Evolutionary conservation across 345 rosid species (phyloP).

Genomic region (Euphorbia lathyris): DNA sequence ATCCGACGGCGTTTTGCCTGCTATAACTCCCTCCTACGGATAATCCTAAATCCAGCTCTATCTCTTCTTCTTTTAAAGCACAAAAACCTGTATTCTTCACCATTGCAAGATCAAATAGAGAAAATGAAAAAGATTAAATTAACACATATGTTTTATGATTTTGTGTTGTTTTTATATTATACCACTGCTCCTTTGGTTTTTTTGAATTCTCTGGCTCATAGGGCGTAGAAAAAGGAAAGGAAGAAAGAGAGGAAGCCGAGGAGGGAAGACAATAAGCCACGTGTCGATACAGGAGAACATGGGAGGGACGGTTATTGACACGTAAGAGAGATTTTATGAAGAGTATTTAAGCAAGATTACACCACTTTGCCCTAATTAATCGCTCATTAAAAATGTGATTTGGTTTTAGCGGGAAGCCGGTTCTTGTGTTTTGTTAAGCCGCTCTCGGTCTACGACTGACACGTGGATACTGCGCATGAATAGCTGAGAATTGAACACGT

Average conservation of each 20-base stretch:
- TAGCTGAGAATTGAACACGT: constrained; percentile 9
- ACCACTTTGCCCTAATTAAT: constrained; percentile 35
- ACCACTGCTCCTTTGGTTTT: not conserved
- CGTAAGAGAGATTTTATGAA: constrained; percentile 27
- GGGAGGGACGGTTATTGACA: constrained; percentile 27
- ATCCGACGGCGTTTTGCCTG: constrained; percentile 13
- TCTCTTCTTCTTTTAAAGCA: constrained; percentile 24
- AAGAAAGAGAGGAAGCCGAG: not conserved
- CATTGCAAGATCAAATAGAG: constrained; percentile 14
- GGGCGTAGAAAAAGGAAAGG: constrained; percentile 8
- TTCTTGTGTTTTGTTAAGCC: constrained; percentile 1
- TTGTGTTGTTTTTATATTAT: not conserved
- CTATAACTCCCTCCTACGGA: constrained; percentile 53
- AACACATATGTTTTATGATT: too few relatives aligned
- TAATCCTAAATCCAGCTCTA: constrained; percentile 59
- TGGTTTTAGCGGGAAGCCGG: constrained; percentile 29
- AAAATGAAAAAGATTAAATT: too few relatives aligned
- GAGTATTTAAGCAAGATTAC: constrained; percentile 26
- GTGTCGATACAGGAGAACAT: constrained; percentile 30
- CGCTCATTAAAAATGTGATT: constrained; percentile 15
- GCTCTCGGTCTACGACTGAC: constrained; percentile 6
- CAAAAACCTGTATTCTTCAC: constrained; percentile 3
- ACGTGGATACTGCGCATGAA: constrained; percentile 21
- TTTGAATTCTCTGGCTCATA: constrained; percentile 2
- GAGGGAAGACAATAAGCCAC: constrained; percentile 27